Base-by-base conservation (phyloP, 257 asterid species). In the Nicotiana noctiflora region DNA sequence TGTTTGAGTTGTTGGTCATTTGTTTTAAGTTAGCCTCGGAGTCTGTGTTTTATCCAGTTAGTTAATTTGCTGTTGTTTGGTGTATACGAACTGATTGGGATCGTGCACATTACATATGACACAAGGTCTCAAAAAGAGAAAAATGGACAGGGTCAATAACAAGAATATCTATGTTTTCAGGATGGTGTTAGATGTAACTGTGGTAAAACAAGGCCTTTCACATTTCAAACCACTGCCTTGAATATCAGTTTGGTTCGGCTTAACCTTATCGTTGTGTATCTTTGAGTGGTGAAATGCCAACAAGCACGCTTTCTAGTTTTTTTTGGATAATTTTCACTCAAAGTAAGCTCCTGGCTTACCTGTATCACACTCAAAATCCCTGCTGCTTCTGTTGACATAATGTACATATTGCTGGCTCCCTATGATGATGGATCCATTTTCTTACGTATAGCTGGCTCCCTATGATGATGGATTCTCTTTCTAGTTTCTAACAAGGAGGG, bases 131-230 rank as follows among this genome's bases (percentile, higher is more conserved):
- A 1, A 63, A 29, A 61, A 14, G 44, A 63, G 46, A 63, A 63
- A 27, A 63, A 13, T 37, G 3, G 21, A 63, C 21, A 5, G 15
- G 70, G 19, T 12, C 37, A 21, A 23, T 46, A 44, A 34, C 14
- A 13, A 13, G 59, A 72, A 46, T 21, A 72, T 46, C 7, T 46
- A 46, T 72, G 21, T 72, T 10, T 60, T 23, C 1, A 46, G 37
- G 52, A 8, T 25, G 77, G 60, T 46, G 60, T 72, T 72, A 44
- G 78, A 46, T 72, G 37, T 72, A 46, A 40, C 77, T 72, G 77
- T 46, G 60, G 14, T 72, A 44, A 29, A 21, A 46, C 40, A 13
- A 7, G 78, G 46, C 8, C 27, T 46, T 46, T 72, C 77, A 13
- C 15, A 6, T 40, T 3, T 21, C 59, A 72, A 23, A 2, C 77